Conservation (phyloP, 2,329 filamentous ascomycete species). For the Grosmannia serpens region DNA sequence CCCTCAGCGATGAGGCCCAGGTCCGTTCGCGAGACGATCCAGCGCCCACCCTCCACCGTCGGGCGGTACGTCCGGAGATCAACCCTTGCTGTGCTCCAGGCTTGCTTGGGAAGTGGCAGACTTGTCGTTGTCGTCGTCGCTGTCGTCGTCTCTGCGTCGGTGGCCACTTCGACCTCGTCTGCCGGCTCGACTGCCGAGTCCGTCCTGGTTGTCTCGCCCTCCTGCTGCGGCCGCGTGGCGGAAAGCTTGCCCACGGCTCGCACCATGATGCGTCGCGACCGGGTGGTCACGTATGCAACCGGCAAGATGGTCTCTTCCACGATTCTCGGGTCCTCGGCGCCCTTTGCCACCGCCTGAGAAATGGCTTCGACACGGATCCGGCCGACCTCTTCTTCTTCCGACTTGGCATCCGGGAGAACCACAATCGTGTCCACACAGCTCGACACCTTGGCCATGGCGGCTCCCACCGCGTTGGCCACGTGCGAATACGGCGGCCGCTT, state of each 20-base stretch:
- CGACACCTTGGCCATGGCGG: conserved; percentile 48
- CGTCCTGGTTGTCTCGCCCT: conserved; percentile 19
- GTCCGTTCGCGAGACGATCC: conserved; percentile 47
- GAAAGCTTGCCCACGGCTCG: not conserved
- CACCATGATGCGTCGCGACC: not conserved
- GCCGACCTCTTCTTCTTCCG: not conserved
- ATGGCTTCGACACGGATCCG: not conserved
- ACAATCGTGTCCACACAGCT: conserved; percentile 30
- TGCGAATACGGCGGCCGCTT: conserved; percentile 43
- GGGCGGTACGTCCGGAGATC: conserved; percentile 34
- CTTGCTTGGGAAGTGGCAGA: too few species aligned
- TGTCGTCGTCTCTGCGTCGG: too few species aligned
- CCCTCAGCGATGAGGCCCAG: conserved; percentile 44
- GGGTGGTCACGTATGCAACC: not conserved
- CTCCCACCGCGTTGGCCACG: conserved; percentile 54
- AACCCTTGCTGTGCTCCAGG: conserved; percentile 15
- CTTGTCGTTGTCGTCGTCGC: too few species aligned
- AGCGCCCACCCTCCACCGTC: conserved; percentile 36
- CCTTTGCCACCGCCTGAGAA: not conserved
- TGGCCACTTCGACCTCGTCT: too few species aligned
- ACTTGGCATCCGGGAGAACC: not conserved
- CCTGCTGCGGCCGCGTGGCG: conserved; percentile 13
- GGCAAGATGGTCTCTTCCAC: not conserved
- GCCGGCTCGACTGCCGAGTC: too few species aligned
- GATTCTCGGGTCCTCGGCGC: not conserved